Conservation (phyloP, 192 early-diverging fungal species). For the Coemansia reversa region DNA sequence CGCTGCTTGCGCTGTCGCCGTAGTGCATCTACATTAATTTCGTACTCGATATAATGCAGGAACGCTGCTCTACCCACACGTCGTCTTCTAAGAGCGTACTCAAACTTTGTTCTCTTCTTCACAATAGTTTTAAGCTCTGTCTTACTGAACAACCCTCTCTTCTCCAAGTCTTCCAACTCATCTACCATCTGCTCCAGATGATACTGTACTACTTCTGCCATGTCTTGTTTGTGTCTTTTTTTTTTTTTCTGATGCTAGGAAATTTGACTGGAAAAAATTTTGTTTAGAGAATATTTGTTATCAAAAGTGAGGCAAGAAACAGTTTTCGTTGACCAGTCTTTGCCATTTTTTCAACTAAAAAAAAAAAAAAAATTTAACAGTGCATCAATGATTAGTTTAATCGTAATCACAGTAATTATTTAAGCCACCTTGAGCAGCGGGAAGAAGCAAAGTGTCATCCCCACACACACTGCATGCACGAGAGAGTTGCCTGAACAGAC, state of each 20-base stretch:
- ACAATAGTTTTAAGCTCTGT: slow-evolving; percentile 84
- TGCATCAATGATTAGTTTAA: background rate
- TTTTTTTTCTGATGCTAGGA: background rate
- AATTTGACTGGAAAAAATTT: too few species aligned
- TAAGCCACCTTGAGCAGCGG: background rate
- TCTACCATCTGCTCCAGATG: slow-evolving; percentile 92
- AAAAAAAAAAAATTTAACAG: background rate
- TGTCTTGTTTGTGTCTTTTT: slow-evolving; percentile 22
- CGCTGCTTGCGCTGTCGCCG: slow-evolving; percentile 75
- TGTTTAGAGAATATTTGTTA: too few species aligned
- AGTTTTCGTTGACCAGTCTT: too few species aligned
- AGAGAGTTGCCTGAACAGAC: too few species aligned
- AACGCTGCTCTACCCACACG: slow-evolving; percentile 73
- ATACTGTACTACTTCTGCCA: slow-evolving; percentile 89
- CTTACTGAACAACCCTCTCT: slow-evolving; percentile 76
- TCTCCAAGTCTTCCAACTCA: slow-evolving; percentile 87
- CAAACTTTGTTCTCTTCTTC: slow-evolving; percentile 84
- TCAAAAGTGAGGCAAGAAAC: background rate
- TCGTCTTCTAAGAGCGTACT: slow-evolving; percentile 82
- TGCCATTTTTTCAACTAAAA: background rate
- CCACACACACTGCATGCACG: too few species aligned
- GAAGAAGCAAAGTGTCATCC: too few species aligned
- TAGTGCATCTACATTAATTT: slow-evolving; percentile 85
- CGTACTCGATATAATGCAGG: slow-evolving; percentile 93
- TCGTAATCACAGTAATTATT: background rate